These are phyloP conservation scores for Talaromyces funiculosus DNA, from an alignment of 2,329 filamentous ascomycete genomes.

Conservation along the genomic window DNA sequence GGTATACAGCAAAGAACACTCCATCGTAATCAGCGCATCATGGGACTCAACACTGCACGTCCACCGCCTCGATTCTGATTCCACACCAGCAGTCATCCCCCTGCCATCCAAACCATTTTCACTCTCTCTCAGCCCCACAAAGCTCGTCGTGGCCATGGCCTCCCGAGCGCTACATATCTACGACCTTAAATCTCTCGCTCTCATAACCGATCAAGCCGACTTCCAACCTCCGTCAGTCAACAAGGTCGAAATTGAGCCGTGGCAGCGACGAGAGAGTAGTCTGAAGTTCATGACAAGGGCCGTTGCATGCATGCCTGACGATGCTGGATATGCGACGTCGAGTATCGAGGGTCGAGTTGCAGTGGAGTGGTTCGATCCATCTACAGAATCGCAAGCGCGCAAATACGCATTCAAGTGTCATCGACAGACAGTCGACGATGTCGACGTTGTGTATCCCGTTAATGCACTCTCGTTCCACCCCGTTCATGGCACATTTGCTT, in stretches of 20 bases:
- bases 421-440: constrained; percentile 63
- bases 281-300: constrained; percentile 94
- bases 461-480: constrained; percentile 88
- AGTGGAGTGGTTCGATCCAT: constrained; percentile 96
- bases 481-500: constrained; percentile 75
- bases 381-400: constrained; percentile 74
- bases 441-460: constrained; percentile 84
- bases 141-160: constrained; percentile 93
- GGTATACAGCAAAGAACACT: constrained; percentile 70
- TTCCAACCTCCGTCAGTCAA: constrained; percentile 29
- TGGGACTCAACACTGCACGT: constrained; percentile 92
- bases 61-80: constrained; percentile 57
- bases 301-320: constrained; percentile 93
- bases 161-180: constrained; percentile 92
- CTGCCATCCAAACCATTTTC: constrained; percentile 88
- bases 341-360: constrained; percentile 94
- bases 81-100: constrained; percentile 57
- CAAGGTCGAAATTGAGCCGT: constrained; percentile 61
- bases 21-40: constrained; percentile 78
- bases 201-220: constrained; percentile 47
- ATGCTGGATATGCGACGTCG: constrained; percentile 84
- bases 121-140: constrained; percentile 69
- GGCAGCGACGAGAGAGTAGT: constrained; percentile 89
- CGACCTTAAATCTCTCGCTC: constrained; percentile 65
- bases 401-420: constrained; percentile 99